Percentiles rank a stretch among this genome's conserved stretches.
phyloP scores from a whole-genome alignment of 2,329 filamentous ascomycete genomes.

The Juglanconis juglandina region DNA sequence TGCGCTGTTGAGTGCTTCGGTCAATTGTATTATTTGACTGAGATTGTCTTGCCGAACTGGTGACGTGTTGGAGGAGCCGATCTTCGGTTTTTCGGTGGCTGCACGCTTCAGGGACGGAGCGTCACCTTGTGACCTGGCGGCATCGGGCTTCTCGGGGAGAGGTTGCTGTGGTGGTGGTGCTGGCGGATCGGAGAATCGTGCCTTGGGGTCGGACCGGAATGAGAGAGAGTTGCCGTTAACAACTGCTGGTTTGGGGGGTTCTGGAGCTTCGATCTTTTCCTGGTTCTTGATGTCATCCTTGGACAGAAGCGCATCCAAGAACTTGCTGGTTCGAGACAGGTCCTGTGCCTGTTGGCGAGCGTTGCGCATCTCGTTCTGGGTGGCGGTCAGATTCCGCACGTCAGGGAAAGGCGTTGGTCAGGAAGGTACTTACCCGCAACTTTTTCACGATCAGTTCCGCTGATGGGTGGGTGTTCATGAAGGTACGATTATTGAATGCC shows the following conservation, averaged over 20 bases:
- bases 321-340: slow-evolving; percentile 75
- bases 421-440: slow-evolving; percentile 61
- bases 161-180: slow-evolving; percentile 92
- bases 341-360: slow-evolving; percentile 86
- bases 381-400: slow-evolving; percentile 22
- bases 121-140: slow-evolving; percentile 41
- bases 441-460: slow-evolving; percentile 93
- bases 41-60: slow-evolving; percentile 57
- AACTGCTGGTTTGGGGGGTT: slow-evolving; percentile 45
- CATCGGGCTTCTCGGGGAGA: slow-evolving; percentile 87
- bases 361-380: slow-evolving; percentile 81
- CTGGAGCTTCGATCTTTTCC: slow-evolving; percentile 47
- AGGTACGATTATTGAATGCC: slow-evolving; percentile 30
- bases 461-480: slow-evolving; percentile 40
- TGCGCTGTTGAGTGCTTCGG: slow-evolving; percentile 77
- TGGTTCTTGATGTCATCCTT: slow-evolving; percentile 63
- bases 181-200: slow-evolving; percentile 87
- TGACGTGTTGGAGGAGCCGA: slow-evolving; percentile 49
- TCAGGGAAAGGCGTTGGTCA: slow-evolving; percentile 12
- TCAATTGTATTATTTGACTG: slow-evolving; percentile 78
- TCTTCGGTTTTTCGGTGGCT: slow-evolving; percentile 71
- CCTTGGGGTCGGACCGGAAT: slow-evolving; percentile 70
- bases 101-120: slow-evolving; percentile 68
- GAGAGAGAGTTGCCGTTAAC: slow-evolving; percentile 50
- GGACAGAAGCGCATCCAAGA: slow-evolving; percentile 71